Conservation (phyloP, 306 rosid species). For the Echinosophora koreensis region DNA sequence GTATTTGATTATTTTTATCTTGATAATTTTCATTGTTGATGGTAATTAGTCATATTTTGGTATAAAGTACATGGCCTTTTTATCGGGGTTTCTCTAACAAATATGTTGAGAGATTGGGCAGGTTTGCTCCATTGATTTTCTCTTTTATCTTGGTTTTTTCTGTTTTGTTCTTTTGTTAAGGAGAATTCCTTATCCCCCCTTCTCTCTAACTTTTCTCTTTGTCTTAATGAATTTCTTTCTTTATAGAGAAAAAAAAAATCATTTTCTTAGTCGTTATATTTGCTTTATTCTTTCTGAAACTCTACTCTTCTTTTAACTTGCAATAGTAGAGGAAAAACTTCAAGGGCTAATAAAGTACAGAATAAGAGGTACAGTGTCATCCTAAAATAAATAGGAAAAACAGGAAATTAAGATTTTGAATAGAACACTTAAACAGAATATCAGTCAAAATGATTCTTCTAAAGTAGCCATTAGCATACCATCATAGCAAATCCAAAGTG, state of each 20-base stretch:
- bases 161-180: neutral
- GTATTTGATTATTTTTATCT: conserved; percentile 19
- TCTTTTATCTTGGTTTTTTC: neutral
- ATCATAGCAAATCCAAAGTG: neutral
- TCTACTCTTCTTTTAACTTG: neutral
- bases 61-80: neutral
- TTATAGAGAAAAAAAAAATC: neutral
- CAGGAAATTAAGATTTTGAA: neutral
- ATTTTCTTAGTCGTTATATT: neutral
- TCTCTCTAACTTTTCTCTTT: neutral
- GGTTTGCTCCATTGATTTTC: neutral
- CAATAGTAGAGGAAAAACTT: neutral
- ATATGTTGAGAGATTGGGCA: neutral
- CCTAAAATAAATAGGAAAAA: neutral
- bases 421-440: neutral
- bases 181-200: neutral
- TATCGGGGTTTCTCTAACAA: neutral
- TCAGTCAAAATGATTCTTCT: neutral
- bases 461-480: neutral
- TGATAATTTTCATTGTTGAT: neutral
- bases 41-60: neutral
- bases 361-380: neutral
- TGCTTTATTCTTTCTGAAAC: conserved; percentile 1
- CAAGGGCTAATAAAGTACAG: neutral
- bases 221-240: neutral